phyloP scores from a whole-genome alignment of 208 protist species.

The Acanthamoeba sp. region DNA sequence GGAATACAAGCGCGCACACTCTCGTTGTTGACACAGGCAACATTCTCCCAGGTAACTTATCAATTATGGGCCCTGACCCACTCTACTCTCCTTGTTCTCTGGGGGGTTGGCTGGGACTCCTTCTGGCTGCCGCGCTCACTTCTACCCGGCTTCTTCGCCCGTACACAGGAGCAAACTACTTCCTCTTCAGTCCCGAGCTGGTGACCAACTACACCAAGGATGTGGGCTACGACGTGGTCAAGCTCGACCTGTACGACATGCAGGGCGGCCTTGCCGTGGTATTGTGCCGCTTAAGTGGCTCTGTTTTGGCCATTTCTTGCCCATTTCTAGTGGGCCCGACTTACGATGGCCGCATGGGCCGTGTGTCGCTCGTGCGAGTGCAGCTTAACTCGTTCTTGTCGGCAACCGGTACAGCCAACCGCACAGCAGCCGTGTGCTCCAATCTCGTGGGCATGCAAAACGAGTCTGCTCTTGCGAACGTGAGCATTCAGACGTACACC shows the following conservation, averaged over 20 bases:
- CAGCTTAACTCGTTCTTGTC: not conserved
- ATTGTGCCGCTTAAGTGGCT: not conserved
- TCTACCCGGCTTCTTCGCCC: no score
- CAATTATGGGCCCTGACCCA: no score
- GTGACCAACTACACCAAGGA: not conserved
- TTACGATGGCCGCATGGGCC: no score
- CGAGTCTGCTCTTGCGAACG: not conserved
- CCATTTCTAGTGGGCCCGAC: no score
- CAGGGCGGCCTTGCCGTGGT: constrained; percentile 18
- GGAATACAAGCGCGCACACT: not conserved
- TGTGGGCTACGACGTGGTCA: constrained; percentile 45
- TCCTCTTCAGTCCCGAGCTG: constrained; percentile 9
- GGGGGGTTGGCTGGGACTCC: no score
- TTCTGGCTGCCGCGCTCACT: no score
- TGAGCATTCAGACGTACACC: not conserved
- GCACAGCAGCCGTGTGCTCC: not conserved
- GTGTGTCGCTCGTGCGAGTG: not conserved
- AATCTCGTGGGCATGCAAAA: constrained; percentile 1
- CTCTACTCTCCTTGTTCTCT: no score
- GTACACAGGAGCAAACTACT: constrained; percentile 55
- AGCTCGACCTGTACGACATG: constrained; percentile 44
- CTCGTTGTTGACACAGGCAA: constrained; percentile 42
- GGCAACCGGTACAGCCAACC: not conserved
- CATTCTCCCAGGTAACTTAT: not conserved
- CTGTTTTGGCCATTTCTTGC: no score